phyloP scores from a whole-genome alignment of 805 yeast species.

The Kluyveromyces nonfermentans region DNA sequence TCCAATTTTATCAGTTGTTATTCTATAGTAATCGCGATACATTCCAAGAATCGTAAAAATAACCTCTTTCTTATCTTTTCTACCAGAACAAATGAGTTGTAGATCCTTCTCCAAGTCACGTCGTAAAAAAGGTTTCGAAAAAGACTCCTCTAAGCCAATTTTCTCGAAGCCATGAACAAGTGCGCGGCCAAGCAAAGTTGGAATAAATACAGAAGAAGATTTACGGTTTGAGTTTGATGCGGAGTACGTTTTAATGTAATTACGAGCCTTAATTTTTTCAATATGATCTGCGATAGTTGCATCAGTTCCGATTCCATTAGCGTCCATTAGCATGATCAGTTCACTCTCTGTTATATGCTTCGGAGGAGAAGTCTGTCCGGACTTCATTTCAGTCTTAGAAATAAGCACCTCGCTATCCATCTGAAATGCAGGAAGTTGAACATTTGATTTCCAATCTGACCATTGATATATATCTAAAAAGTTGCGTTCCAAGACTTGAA shows the following conservation, averaged over 20 bases:
- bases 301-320: slow-evolving; percentile 96
- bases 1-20: slow-evolving; percentile 21
- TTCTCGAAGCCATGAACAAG: slow-evolving; percentile 81
- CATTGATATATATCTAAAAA: slow-evolving; percentile 76
- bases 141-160: slow-evolving; percentile 61
- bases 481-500: slow-evolving; percentile 62
- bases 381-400: slow-evolving; percentile 46
- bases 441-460: slow-evolving; percentile 64
- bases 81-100: slow-evolving; percentile 60
- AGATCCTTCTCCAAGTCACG: slow-evolving; percentile 63
- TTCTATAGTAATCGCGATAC: slow-evolving; percentile 43
- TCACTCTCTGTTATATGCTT: slow-evolving; percentile 83
- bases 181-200: slow-evolving; percentile 78
- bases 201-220: slow-evolving; percentile 37
- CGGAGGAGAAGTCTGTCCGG: slow-evolving; percentile 79
- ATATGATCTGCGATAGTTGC: slow-evolving; percentile 99
- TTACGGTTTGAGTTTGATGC: slow-evolving; percentile 11
- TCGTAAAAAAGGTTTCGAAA: slow-evolving; percentile 84
- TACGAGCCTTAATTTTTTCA: slow-evolving; percentile 60
- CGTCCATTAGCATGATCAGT: slow-evolving; percentile 87
- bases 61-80: slow-evolving; percentile 42
- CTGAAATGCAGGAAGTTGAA: slow-evolving; percentile 53
- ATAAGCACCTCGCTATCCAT: slow-evolving; percentile 51
- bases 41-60: slow-evolving; percentile 42
- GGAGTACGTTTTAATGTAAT: slow-evolving; percentile 45